These are phyloP conservation scores for Nakazawaea anatomiae DNA, from an alignment of 805 yeast genomes.

Conservation along the genomic window DNA sequence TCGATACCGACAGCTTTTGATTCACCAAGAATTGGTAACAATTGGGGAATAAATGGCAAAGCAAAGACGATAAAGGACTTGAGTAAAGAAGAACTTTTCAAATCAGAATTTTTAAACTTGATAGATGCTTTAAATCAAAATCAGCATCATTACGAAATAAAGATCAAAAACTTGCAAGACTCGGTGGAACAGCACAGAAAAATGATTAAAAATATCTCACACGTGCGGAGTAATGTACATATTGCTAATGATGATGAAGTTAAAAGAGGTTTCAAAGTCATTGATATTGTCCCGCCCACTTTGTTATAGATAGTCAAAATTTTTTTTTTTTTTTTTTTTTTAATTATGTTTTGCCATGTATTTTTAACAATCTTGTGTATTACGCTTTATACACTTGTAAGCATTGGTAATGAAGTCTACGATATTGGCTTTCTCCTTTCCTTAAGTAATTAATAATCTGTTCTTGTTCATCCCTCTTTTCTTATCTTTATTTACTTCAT, in stretches of 20 bases:
- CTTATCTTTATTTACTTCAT: no score
- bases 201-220: constrained; percentile 1
- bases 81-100: constrained; percentile 7
- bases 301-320: not conserved
- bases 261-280: constrained; percentile 6
- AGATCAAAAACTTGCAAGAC: constrained; percentile 5
- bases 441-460: no score
- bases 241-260: not conserved
- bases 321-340: no score
- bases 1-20: no score
- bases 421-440: no score
- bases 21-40: not conserved
- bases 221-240: not conserved
- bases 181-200: constrained; percentile 1
- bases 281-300: constrained; percentile 3
- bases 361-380: no score
- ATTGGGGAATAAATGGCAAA: not conserved
- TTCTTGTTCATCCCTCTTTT: no score
- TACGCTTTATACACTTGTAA: no score
- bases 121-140: constrained; percentile 3
- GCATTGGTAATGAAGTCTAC: no score
- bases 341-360: no score
- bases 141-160: constrained; percentile 6
- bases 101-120: constrained; percentile 5
- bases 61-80: constrained; percentile 4